These are phyloP conservation scores for Lactifluus echinatus DNA, from an alignment of 768 basidiomycete species.

Conservation along the genomic window DNA sequence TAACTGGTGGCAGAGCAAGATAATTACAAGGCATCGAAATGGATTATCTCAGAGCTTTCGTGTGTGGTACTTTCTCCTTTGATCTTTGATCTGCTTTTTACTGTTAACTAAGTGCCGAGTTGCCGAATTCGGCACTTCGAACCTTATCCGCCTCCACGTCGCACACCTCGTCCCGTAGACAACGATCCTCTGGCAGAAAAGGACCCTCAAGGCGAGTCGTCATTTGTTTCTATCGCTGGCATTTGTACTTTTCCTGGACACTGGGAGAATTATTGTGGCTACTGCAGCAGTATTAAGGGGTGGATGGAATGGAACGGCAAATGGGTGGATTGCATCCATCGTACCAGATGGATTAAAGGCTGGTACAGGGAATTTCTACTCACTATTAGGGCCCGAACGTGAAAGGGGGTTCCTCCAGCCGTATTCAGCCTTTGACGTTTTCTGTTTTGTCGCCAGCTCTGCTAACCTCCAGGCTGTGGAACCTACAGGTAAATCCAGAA, in stretches of 20 bases:
- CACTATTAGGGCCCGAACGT: not conserved
- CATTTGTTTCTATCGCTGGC: not conserved
- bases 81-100: no score
- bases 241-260: not conserved
- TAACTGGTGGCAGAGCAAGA: no score
- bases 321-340: not conserved
- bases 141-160: slow-evolving; percentile 1
- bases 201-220: slow-evolving; percentile 3
- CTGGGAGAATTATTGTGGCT: not conserved
- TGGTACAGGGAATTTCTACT: not conserved
- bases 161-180: not conserved
- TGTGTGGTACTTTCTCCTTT: no score
- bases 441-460: not conserved
- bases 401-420: not conserved
- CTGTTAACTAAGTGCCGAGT: no score
- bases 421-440: not conserved
- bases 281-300: not conserved
- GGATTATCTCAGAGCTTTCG: no score
- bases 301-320: slow-evolving; percentile 5
- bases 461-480: not conserved
- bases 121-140: slow-evolving; percentile 1
- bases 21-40: no score
- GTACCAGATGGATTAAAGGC: not conserved
- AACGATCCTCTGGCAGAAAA: not conserved
- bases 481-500: slow-evolving; percentile 14